Evolutionary conservation across 2,329 filamentous ascomycete species (phyloP).

Genomic region (Exophiala viscosa): DNA sequence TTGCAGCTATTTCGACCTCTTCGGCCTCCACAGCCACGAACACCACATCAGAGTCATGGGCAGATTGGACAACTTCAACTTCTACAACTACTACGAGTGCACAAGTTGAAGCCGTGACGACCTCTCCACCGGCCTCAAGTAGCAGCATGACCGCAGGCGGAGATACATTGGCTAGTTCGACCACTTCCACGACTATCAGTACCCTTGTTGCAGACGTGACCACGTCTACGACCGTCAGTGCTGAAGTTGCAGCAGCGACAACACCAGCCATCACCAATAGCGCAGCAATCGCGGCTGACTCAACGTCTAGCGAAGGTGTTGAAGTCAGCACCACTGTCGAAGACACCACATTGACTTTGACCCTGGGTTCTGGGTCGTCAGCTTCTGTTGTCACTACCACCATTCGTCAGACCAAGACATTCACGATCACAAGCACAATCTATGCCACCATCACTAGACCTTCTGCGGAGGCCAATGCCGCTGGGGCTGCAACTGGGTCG

Average conservation of each 20-base stretch:
- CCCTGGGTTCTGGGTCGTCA: slow-evolving; percentile 15
- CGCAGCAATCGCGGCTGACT: background rate
- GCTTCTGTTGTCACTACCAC: slow-evolving; percentile 23
- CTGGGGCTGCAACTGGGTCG: background rate
- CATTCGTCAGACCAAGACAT: slow-evolving; percentile 17
- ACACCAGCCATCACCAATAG: background rate
- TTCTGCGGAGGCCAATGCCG: slow-evolving; percentile 2
- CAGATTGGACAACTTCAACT: slow-evolving; percentile 1
- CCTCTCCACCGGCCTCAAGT: background rate
- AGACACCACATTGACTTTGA: slow-evolving; percentile 15
- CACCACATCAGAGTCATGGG: slow-evolving; percentile 6
- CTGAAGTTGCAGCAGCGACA: background rate
- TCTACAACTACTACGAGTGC: slow-evolving; percentile 4
- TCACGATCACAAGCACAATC: slow-evolving; percentile 15
- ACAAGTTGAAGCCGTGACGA: background rate
- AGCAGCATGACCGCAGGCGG: background rate
- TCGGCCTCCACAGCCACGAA: background rate
- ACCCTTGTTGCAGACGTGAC: background rate
- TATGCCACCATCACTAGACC: slow-evolving; percentile 21
- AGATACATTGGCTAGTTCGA: slow-evolving; percentile 1
- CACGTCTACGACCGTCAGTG: background rate
- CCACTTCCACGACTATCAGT: slow-evolving; percentile 1
- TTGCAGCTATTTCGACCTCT: background rate
- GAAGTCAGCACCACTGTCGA: slow-evolving; percentile 18
- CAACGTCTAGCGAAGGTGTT: slow-evolving; percentile 9